Conservation (phyloP, 2,329 filamentous ascomycete species). For the Monilinia fructicola region DNA sequence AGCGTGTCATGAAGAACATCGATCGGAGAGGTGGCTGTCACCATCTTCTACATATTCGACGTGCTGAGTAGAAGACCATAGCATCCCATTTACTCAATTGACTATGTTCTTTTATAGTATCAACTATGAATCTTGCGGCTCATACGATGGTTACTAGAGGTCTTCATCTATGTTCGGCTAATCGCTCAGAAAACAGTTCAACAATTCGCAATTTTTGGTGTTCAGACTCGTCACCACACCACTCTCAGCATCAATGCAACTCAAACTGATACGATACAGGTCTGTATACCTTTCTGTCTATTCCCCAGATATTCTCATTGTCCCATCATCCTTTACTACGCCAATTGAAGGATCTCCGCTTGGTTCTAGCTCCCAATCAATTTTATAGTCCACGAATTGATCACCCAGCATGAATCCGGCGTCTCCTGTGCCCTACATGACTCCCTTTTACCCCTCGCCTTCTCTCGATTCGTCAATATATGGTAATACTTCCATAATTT, state of each 20-base stretch:
- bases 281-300: constrained; percentile 26
- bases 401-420: constrained; percentile 22
- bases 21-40: constrained; percentile 19
- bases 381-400: constrained; percentile 24
- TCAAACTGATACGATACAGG: constrained; percentile 26
- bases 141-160: neutral
- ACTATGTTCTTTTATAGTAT: constrained; percentile 18
- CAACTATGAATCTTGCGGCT: neutral
- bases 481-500: constrained; percentile 28
- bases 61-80: constrained; percentile 17
- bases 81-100: constrained; percentile 16
- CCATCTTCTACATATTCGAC: neutral
- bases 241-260: constrained; percentile 13
- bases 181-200: neutral
- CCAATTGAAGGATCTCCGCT: constrained; percentile 20
- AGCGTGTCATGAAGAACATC: constrained; percentile 18
- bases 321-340: neutral
- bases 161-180: neutral
- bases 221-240: constrained; percentile 26
- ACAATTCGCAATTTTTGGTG: constrained; percentile 1
- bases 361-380: constrained; percentile 12
- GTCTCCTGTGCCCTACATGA: constrained; percentile 9
- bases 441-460: constrained; percentile 10
- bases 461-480: constrained; percentile 22
- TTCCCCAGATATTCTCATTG: constrained; percentile 11